These are phyloP conservation scores for Phaseolus lunatus DNA, from an alignment of 306 rosid species.

Conservation along the genomic window DNA sequence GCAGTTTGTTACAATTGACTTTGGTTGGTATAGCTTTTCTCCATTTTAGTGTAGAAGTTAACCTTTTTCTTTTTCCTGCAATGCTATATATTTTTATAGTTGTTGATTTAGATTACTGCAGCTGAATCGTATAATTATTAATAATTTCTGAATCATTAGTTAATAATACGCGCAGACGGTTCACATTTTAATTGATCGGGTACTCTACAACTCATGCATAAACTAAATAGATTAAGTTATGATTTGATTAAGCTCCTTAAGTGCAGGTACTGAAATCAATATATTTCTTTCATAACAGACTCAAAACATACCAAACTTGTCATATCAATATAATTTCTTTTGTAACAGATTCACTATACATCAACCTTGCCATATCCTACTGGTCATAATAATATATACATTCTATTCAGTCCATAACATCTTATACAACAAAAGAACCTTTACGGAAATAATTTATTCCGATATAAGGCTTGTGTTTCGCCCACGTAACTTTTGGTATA, in stretches of 20 bases:
- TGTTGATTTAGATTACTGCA: not conserved
- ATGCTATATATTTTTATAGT: not conserved
- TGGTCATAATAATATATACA: slow-evolving; percentile 42
- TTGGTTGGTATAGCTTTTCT: not conserved
- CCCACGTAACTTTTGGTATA: slow-evolving; percentile 25
- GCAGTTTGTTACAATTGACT: not conserved
- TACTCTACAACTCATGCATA: not conserved
- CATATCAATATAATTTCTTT: slow-evolving; percentile 9
- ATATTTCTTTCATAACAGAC: not conserved
- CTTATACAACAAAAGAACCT: slow-evolving; percentile 22
- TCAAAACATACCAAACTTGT: too few relatives aligned
- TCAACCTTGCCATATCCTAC: slow-evolving; percentile 2
- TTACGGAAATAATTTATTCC: slow-evolving; percentile 1
- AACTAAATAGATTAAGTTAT: not conserved
- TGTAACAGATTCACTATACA: slow-evolving; percentile 12
- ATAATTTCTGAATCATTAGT: not conserved
- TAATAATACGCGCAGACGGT: not conserved
- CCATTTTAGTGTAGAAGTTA: not conserved
- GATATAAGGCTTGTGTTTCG: slow-evolving; percentile 32
- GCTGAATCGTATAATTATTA: not conserved
- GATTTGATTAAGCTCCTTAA: slow-evolving; percentile 4
- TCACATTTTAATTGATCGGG: not conserved
- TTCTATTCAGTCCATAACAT: slow-evolving; percentile 29
- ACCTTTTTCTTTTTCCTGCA: slow-evolving; percentile 10
- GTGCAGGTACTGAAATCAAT: not conserved